A percentile compares a stretch with the other conserved stretches of the same genome.
Evolutionary conservation across 176 grass and related monocot species (phyloP).

Genomic region (Cenchrus fungigraminus): DNA sequence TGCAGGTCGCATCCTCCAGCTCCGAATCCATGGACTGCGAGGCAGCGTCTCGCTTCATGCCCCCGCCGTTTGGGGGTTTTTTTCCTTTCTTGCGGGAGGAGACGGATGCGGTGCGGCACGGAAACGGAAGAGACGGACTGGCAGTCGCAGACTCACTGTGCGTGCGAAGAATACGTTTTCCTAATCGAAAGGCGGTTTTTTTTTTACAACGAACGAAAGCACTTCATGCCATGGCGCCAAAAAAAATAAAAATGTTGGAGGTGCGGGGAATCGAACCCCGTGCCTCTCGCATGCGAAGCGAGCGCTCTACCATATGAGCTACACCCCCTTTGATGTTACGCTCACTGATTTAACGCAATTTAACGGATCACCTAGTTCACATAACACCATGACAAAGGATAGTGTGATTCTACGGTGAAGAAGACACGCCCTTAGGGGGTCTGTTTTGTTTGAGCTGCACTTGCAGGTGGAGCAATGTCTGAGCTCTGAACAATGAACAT

Average conservation of each 20-base stretch:
- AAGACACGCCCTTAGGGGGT: not conserved
- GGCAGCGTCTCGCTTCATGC: not conserved
- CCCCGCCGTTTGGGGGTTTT: too few species aligned
- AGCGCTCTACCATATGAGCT: slow-evolving; percentile 99
- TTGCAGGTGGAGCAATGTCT: too few species aligned
- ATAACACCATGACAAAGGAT: not conserved
- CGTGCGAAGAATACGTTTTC: not conserved
- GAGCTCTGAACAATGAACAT: too few species aligned
- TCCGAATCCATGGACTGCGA: slow-evolving; percentile 42
- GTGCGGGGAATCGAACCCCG: slow-evolving; percentile 77
- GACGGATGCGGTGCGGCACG: not conserved
- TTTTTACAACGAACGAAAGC: too few species aligned
- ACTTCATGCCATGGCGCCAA: too few species aligned
- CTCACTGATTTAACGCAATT: too few species aligned
- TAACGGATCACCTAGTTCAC: too few species aligned
- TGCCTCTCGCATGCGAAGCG: slow-evolving; percentile 99
- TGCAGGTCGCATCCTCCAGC: slow-evolving; percentile 50
- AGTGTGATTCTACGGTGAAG: too few species aligned
- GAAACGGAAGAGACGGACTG: not conserved
- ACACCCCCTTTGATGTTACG: slow-evolving; percentile 42
- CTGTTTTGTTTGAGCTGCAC: too few species aligned
- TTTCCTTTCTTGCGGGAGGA: slow-evolving; percentile 15
- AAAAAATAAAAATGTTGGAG: not conserved
- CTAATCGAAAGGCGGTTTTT: not conserved
- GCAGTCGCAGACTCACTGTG: not conserved